Percentiles rank a stretch among this genome's conserved stretches.
Evolutionary conservation across 768 basidiomycete genomes (phyloP).

Genomic region (Leucocoprinus birnbaumii): DNA sequence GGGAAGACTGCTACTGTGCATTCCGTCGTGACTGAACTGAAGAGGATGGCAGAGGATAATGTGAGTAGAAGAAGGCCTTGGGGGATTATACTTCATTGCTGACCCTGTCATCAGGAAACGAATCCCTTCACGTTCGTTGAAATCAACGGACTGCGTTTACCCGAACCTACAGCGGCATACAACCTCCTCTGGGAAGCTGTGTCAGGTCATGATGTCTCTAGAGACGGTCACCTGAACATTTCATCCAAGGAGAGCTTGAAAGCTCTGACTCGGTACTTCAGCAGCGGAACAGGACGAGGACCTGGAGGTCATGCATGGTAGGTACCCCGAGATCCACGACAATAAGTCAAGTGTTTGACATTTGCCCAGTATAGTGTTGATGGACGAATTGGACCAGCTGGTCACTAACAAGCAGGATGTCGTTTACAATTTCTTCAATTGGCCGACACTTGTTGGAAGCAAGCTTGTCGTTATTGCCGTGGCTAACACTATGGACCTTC

Average conservation of each 20-base stretch:
- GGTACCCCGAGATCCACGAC: slow-evolving; percentile 21
- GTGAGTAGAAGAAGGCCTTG: slow-evolving; percentile 43
- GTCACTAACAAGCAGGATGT: slow-evolving; percentile 97
- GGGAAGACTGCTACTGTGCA: slow-evolving; percentile 99
- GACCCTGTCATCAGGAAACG: slow-evolving; percentile 61
- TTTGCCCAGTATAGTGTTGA: slow-evolving; percentile 82
- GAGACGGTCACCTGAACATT: slow-evolving; percentile 61
- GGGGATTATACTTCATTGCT: background rate
- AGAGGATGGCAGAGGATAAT: slow-evolving; percentile 79
- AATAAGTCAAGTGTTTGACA: slow-evolving; percentile 8
- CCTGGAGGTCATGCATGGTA: slow-evolving; percentile 90
- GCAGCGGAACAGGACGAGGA: slow-evolving; percentile 54
- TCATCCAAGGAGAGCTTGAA: slow-evolving; percentile 82
- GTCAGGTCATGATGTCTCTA: slow-evolving; percentile 69
- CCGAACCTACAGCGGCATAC: slow-evolving; percentile 92
- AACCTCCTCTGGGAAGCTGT: slow-evolving; percentile 90
- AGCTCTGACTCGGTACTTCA: slow-evolving; percentile 76
- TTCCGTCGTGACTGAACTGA: slow-evolving; percentile 85
- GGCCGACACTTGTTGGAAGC: slow-evolving; percentile 88
- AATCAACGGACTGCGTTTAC: slow-evolving; percentile 93
- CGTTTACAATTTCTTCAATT: slow-evolving; percentile 99
- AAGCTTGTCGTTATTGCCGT: slow-evolving; percentile 95
- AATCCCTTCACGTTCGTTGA: slow-evolving; percentile 96
- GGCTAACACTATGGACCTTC: slow-evolving; percentile 97
- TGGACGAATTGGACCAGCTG: slow-evolving; percentile 98